phyloP scores from a whole-genome alignment of 345 rosid species.

The Brassica cretica region DNA sequence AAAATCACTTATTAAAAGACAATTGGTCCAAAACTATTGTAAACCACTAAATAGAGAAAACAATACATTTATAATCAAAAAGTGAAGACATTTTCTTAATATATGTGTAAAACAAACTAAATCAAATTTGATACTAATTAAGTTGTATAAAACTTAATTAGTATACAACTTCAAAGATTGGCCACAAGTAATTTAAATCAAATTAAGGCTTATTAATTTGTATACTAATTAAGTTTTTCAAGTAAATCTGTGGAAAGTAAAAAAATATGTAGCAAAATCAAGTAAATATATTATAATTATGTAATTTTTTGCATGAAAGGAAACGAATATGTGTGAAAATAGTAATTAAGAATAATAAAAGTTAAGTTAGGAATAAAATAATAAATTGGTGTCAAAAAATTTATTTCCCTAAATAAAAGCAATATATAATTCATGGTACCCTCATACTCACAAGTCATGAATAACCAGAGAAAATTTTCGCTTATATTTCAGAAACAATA shows the following conservation, averaged over 20 bases:
- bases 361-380: neutral
- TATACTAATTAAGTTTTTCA: neutral
- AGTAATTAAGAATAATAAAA: neutral
- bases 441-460: neutral
- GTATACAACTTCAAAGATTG: neutral
- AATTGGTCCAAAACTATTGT: neutral
- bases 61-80: too few relatives aligned
- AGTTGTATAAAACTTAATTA: neutral
- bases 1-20: neutral
- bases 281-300: neutral
- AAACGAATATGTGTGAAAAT: neutral
- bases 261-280: neutral
- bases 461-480: neutral
- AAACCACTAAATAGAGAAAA: neutral
- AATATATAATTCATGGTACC: neutral
- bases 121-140: neutral
- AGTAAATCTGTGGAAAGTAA: neutral
- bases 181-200: neutral
- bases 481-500: neutral
- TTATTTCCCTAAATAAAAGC: neutral
- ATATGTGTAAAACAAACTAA: neutral
- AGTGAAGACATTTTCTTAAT: neutral
- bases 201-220: neutral
- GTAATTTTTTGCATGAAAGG: neutral
- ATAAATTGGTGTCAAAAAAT: neutral